Evolutionary conservation across 352 stramenopile genomes (phyloP), one percentile per base, ranked within the genome.

Genomic region (Phytophthora lateralis): DNA sequence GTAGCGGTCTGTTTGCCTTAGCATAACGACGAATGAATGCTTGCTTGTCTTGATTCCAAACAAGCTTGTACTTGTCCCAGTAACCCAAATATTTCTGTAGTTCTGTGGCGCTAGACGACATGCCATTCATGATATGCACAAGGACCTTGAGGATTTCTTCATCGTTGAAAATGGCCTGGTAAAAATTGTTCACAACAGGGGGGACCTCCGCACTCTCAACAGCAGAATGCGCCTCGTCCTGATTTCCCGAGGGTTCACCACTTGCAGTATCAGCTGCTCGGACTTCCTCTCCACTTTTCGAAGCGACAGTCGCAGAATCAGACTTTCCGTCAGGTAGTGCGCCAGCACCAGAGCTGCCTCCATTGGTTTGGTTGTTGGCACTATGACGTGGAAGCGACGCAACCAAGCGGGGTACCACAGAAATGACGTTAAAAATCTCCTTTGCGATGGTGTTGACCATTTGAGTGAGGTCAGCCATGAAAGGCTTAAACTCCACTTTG

Each of bases 61-160:
- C 66, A 15, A 95, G 62, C 38, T 94, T 96, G 76, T 97, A 97
- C 73, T 97, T 98, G 62, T 98, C 91, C 93, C 93, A 98, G 64
- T 98, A 98, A 14, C 89, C 90, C 15, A 98, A 72, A 59, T 98
- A 97, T 65, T 98, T 98, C 64, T 98, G 91, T 6, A 98, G 65
- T 57, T 98, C 90, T 5, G 92, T 97, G 3, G 91, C 90, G 54
- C 86, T 97, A 0, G 90, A 93, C 2, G 84, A 95, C 91, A 98
- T 98, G 10, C 94, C 94, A 65, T 98, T 98, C 92, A 98, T 98
- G 53, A 98, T 97, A 48, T 97, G 88, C 1, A 98, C 91, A 6
- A 97, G 75, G 10, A 98, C 87, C 61, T 98, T 98, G 3, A 98
- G 69, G 34, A 97, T 98, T 54, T 98, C 96, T 69, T 98, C 90